A percentile compares a stretch with the other conserved stretches of the same genome.
Evolutionary conservation across 441 rosid species (phyloP).

Genomic region (Jatropha multifida): DNA sequence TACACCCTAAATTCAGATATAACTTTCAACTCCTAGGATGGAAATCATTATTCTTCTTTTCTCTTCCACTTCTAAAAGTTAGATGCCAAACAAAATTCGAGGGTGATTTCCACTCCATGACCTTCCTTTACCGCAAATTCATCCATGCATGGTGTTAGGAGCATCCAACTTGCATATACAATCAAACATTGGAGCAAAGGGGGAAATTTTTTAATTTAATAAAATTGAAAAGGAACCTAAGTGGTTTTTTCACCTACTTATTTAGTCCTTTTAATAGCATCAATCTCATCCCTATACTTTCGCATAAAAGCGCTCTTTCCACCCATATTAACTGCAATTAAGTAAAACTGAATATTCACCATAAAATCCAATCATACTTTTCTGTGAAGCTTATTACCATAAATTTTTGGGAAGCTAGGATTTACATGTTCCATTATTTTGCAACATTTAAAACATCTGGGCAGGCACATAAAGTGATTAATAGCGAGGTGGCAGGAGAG

Average conservation of each 20-base stretch:
- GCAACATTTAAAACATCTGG: background rate
- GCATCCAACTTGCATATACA: background rate
- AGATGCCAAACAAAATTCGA: too few relatives aligned
- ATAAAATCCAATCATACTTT: background rate
- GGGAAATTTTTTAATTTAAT: background rate
- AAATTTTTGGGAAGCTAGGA: conserved; percentile 6
- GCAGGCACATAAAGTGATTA: background rate
- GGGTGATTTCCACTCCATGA: too few relatives aligned
- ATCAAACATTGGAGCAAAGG: too few relatives aligned
- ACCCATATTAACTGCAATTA: too few relatives aligned
- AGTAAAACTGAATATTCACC: background rate
- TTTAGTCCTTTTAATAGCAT: background rate
- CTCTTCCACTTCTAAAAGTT: too few relatives aligned
- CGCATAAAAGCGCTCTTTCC: background rate
- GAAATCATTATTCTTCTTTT: too few relatives aligned
- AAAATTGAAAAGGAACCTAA: background rate
- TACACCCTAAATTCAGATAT: too few relatives aligned
- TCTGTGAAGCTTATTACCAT: background rate
- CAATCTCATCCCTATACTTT: background rate
- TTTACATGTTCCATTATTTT: background rate
- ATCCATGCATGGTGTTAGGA: background rate
- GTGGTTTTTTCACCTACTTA: background rate
- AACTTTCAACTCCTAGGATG: too few relatives aligned
- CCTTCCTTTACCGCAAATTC: too few relatives aligned
- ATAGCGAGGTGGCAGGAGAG: background rate